phyloP scores from a whole-genome alignment of 768 basidiomycete genomes.

The Lentinula detonsa region DNA sequence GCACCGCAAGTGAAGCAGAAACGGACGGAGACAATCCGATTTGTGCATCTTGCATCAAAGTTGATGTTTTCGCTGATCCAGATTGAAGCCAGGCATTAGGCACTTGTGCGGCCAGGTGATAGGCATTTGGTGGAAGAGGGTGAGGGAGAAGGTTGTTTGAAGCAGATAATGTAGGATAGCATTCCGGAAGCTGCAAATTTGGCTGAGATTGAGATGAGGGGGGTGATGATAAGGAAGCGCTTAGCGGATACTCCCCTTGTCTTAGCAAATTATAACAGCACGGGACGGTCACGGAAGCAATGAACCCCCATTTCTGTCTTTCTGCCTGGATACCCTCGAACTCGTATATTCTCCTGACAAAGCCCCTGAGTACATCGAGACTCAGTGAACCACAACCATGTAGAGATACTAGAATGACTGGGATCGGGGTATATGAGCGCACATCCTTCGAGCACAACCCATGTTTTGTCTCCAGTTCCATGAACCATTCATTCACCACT shows the following conservation, averaged over 20 bases:
- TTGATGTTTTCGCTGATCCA: not conserved
- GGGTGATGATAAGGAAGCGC: not conserved
- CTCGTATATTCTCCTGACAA: slow-evolving; percentile 22
- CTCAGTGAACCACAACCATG: slow-evolving; percentile 77
- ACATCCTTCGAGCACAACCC: not conserved
- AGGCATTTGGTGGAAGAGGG: slow-evolving; percentile 42
- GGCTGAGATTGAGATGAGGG: not conserved
- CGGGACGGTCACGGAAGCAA: slow-evolving; percentile 57
- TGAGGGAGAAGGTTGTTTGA: slow-evolving; percentile 26
- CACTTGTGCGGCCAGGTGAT: slow-evolving; percentile 69
- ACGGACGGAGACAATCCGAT: slow-evolving; percentile 16
- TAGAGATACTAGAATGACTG: slow-evolving; percentile 60
- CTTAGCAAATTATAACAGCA: slow-evolving; percentile 77
- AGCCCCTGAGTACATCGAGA: slow-evolving; percentile 56
- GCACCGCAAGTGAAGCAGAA: slow-evolving; percentile 28
- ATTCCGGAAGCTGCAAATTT: not conserved
- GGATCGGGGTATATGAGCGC: slow-evolving; percentile 10
- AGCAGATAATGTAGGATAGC: not conserved
- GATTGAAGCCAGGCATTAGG: slow-evolving; percentile 52
- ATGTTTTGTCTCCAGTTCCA: slow-evolving; percentile 4
- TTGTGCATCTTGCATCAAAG: not conserved
- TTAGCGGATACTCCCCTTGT: slow-evolving; percentile 12
- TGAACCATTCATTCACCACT: slow-evolving; percentile 50
- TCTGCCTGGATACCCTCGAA: slow-evolving; percentile 1
- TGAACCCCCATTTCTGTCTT: slow-evolving; percentile 39